phyloP scores from a whole-genome alignment of 805 yeast species.

The Yarrowia porcina region DNA sequence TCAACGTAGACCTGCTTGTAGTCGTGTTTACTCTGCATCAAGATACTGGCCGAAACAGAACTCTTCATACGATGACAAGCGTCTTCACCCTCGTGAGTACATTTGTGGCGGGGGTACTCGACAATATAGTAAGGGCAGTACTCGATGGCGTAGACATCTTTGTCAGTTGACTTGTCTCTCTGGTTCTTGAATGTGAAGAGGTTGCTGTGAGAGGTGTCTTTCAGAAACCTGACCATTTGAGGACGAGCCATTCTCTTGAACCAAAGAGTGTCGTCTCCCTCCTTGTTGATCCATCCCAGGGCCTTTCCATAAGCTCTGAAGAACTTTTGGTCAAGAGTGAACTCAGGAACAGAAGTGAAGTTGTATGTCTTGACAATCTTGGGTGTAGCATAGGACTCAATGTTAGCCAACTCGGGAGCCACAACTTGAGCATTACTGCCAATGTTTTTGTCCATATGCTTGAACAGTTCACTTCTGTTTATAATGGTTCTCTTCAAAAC shows the following conservation, averaged over 20 bases:
- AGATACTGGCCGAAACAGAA: neutral
- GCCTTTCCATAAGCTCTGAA: neutral
- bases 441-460: conserved; percentile 1
- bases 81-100: neutral
- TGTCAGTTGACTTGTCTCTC: neutral
- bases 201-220: neutral
- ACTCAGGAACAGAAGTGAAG: neutral
- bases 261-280: neutral
- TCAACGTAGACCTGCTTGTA: neutral
- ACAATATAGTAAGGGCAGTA: conserved; percentile 4
- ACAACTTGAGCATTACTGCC: conserved; percentile 1
- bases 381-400: conserved; percentile 4
- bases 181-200: neutral
- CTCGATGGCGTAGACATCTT: neutral
- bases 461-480: neutral
- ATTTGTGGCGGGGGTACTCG: neutral
- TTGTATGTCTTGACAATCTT: neutral
- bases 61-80: neutral
- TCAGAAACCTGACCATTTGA: neutral
- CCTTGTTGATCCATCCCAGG: conserved; percentile 7
- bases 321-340: neutral
- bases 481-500: neutral
- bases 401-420: neutral
- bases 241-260: conserved; percentile 2
- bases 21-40: neutral